Evolutionary conservation across 2,329 filamentous ascomycete species (phyloP), one percentile per base, ranked within the genome.

Genomic region (Aureobasidium pullulans): DNA sequence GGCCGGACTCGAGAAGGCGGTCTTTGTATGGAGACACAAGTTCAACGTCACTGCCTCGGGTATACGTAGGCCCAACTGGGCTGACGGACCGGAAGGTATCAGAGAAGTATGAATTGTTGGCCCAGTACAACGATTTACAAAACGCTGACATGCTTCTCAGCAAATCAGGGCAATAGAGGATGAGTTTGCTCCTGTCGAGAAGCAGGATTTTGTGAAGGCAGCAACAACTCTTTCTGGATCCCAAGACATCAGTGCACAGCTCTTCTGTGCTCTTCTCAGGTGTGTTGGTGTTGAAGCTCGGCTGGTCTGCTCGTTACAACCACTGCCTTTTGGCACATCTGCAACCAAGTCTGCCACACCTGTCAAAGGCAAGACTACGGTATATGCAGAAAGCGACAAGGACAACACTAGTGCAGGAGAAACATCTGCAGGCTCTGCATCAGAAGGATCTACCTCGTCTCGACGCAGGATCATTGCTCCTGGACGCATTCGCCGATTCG

Each of bases 291-390:
- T 97, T 6, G 84, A 90, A 63, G 81, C 89, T 5, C 83, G 94
- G 11, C 79, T 99, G 4, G 88, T 97, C 0, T 96, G 91, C 71
- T 99, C 94, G 4, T 76, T 99, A 3, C 94, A 99, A 65, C 84
- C 87, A 1, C 77, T 99, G 0, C 81, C 88, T 0, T 92, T 92
- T 65, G 77, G 79, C 2, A 80, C 74, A 11, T 71, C 73, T 2
- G 75, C 77, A 4, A 75, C 76, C 73, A 79, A 69, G 70, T 71
- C 59, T 63, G 74, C 53, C 61, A 74, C 76, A 31, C 72, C 79
- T 10, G 68, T 68, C 53, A 76, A 79, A 67, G 64, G 70, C 31
- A 65, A 71, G 60, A 60, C 64, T 39, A 64, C 60, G 68, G 52
- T 75, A 66, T 64, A 77, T 72, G 60, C 69, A 63, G 58, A 53